These are phyloP conservation scores for Aureobasidium sp. DNA, from an alignment of 2,329 filamentous ascomycete genomes.

Conservation along the genomic window DNA sequence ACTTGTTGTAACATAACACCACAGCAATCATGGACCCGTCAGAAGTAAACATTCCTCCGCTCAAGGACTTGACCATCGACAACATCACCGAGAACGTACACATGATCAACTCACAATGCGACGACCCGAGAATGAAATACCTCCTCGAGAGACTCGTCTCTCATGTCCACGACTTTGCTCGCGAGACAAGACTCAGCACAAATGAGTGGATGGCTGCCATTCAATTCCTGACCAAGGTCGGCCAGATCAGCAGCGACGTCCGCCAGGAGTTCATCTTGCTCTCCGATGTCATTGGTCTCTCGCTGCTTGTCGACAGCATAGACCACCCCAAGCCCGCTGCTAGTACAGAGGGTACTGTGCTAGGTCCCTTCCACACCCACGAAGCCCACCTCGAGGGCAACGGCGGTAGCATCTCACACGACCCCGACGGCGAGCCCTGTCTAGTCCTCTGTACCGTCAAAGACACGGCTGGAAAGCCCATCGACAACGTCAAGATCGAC, in stretches of 20 bases:
- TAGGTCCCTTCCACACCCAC: slow-evolving; percentile 79
- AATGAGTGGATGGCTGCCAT: slow-evolving; percentile 73
- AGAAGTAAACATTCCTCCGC: slow-evolving; percentile 41
- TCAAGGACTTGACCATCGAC: slow-evolving; percentile 68
- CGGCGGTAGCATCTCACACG: slow-evolving; percentile 59
- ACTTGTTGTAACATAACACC: neutral
- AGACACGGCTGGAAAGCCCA: slow-evolving; percentile 56
- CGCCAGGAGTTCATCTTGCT: slow-evolving; percentile 67
- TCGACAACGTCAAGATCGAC: slow-evolving; percentile 64
- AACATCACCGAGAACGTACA: slow-evolving; percentile 74
- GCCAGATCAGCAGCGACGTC: slow-evolving; percentile 67
- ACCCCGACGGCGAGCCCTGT: slow-evolving; percentile 61
- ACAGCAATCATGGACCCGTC: slow-evolving; percentile 36
- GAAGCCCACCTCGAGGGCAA: slow-evolving; percentile 55
- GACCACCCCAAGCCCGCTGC: slow-evolving; percentile 69
- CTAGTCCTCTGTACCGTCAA: slow-evolving; percentile 67
- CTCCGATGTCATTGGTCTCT: slow-evolving; percentile 71
- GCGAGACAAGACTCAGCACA: slow-evolving; percentile 68
- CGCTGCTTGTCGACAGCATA: slow-evolving; percentile 72
- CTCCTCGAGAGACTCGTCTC: slow-evolving; percentile 66
- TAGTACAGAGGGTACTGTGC: slow-evolving; percentile 70
- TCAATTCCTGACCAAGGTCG: slow-evolving; percentile 63
- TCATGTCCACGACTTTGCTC: slow-evolving; percentile 75
- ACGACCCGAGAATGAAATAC: slow-evolving; percentile 60
- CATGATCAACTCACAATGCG: slow-evolving; percentile 64